Evolutionary conservation across 768 basidiomycete genomes (phyloP).

Genomic region (Terana coerulea): DNA sequence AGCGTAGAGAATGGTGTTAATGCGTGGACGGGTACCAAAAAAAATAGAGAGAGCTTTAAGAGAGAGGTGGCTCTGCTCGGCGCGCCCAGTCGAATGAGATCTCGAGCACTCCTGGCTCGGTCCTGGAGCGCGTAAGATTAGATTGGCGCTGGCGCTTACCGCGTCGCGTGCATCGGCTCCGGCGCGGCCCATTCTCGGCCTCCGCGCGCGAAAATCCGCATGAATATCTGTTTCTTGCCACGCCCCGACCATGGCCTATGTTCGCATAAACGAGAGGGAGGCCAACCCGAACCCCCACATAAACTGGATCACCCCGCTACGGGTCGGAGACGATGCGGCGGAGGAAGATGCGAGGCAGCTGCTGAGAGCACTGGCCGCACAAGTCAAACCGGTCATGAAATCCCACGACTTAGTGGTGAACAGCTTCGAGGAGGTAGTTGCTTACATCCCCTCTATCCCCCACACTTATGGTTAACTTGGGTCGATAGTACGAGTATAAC

Average conservation of each 20-base stretch:
- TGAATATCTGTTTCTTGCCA: neutral
- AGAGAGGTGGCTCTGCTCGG: neutral
- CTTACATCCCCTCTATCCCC: neutral
- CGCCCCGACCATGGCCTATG: slow-evolving; percentile 58
- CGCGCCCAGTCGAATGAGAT: neutral
- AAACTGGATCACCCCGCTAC: slow-evolving; percentile 70
- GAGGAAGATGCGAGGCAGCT: slow-evolving; percentile 68
- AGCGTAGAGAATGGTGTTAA: neutral
- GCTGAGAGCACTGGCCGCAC: slow-evolving; percentile 75
- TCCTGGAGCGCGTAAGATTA: slow-evolving; percentile 3
- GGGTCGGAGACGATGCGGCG: slow-evolving; percentile 34
- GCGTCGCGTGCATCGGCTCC: slow-evolving; percentile 4
- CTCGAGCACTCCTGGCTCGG: no score
- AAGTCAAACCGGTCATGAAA: slow-evolving; percentile 83
- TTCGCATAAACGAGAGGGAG: slow-evolving; percentile 65
- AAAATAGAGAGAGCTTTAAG: neutral
- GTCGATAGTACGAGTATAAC: slow-evolving; percentile 69
- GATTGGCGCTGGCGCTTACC: slow-evolving; percentile 1
- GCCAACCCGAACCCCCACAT: slow-evolving; percentile 71
- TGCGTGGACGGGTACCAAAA: neutral
- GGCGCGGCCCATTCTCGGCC: neutral
- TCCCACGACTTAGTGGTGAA: slow-evolving; percentile 71
- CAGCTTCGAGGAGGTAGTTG: slow-evolving; percentile 71
- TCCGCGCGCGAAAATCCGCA: no score
- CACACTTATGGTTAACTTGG: neutral